Percentiles rank a stretch among this genome's conserved stretches.
Evolutionary conservation across 2,329 filamentous ascomycete genomes (phyloP).

Genomic region (Aspergillus clavatus): DNA sequence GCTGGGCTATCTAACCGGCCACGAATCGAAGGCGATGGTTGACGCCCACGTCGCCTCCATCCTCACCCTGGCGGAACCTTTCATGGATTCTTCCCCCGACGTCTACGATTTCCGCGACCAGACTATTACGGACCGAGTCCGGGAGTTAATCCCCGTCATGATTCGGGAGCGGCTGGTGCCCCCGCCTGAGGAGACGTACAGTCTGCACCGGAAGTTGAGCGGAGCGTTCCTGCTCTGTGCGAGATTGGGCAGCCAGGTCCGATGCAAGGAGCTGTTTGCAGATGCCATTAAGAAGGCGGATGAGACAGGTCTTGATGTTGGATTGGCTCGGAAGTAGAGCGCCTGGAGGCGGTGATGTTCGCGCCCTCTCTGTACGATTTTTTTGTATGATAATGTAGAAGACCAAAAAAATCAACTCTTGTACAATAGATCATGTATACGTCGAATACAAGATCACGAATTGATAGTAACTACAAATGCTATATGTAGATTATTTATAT

Average conservation of each 20-base stretch:
- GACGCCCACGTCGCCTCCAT: slow-evolving; percentile 87
- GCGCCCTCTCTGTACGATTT: too few species aligned
- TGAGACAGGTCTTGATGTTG: slow-evolving; percentile 13
- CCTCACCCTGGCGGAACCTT: slow-evolving; percentile 87
- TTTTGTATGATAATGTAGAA: too few species aligned
- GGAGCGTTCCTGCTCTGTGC: slow-evolving; percentile 93
- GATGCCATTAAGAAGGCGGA: slow-evolving; percentile 30
- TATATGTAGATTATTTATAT: too few species aligned
- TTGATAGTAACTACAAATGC: too few species aligned
- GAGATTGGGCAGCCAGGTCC: slow-evolving; percentile 73
- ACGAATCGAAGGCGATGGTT: slow-evolving; percentile 79
- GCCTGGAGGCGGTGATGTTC: background rate
- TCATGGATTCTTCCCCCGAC: slow-evolving; percentile 67
- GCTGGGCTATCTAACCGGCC: slow-evolving; percentile 87
- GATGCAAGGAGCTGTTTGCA: slow-evolving; percentile 72
- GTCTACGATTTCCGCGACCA: slow-evolving; percentile 90
- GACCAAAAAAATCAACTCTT: slow-evolving; percentile 2
- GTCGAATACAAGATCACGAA: too few species aligned
- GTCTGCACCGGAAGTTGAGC: slow-evolving; percentile 87
- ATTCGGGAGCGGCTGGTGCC: slow-evolving; percentile 80
- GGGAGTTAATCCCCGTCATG: slow-evolving; percentile 87
- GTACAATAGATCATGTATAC: slow-evolving; percentile 3
- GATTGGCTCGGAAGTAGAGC: background rate
- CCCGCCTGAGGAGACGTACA: slow-evolving; percentile 96
- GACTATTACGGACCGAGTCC: slow-evolving; percentile 92